Base-by-base conservation (phyloP, 352 stramenopile species). In the Albugo laibachii region DNA sequence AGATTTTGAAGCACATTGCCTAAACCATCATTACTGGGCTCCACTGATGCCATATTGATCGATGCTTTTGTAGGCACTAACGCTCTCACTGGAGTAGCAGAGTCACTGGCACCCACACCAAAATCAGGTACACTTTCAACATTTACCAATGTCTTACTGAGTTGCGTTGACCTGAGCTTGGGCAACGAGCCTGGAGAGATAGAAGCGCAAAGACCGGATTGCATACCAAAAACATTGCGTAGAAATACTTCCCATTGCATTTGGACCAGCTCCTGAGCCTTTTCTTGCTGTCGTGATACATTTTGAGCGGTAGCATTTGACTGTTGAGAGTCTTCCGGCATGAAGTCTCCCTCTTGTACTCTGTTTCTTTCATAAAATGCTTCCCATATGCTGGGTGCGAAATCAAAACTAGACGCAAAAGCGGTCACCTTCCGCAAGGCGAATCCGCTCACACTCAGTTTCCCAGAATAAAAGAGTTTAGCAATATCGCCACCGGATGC, bases 341-440 rank as follows among this genome's bases (percentile, higher is more conserved):
- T 24, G 24, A 8, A 31, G 3, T 31, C 24, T 31, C 8, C 24
- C 24, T 78, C 55, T 39, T 74, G 56, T 21, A 52, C 48, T 40
- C 73, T 59, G 21, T 62, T 56, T 69, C 66, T 83, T 14, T 61
- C 43, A 57, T 92, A 92, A 41, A 83, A 92, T 11, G 57, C 73
- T 31, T 52, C 57, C 78, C 78, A 92, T 54, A 74, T 75, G 0
- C 88, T 67, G 13, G 69, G 80, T 42, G 78, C 83, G 41, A 84
- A 92, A 45, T 92, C 78, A 47, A 92, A 92, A 58, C 73, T 87
- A 50, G 83, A 69, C 5, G 70, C 75, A 43, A 92, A 92, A 10
- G 62, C 67, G 8, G 75, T 85, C 21, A 87, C 70, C 5, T 73
- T 81, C 19, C 78, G 65, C 50, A 88, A 88, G 43, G 76, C 74